Percentiles rank a stretch among this genome's conserved stretches.
Evolutionary conservation across 1,284 basidiomycete genomes (phyloP).

Genomic region (Naganishia cerealis): DNA sequence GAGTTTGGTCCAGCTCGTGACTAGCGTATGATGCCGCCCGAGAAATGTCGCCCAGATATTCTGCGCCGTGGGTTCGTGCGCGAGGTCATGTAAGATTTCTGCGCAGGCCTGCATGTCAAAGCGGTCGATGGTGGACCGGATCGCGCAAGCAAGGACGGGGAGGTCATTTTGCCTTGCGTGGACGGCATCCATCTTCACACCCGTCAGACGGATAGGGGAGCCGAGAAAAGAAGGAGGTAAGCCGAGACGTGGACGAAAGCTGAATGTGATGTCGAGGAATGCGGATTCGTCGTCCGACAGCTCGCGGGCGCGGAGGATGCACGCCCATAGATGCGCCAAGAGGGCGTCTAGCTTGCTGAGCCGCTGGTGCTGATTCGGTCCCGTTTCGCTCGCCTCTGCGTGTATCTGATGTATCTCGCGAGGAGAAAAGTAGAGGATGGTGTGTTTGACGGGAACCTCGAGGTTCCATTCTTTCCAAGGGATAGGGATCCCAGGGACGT

Average conservation of each 20-base stretch:
- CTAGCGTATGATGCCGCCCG: slow-evolving; percentile 51
- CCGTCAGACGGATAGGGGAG: slow-evolving; percentile 46
- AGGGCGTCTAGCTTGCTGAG: slow-evolving; percentile 56
- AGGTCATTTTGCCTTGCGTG: too few species aligned
- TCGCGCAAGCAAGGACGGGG: slow-evolving; percentile 39
- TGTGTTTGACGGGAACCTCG: slow-evolving; percentile 46
- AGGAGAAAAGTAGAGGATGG: slow-evolving; percentile 52
- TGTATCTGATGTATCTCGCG: slow-evolving; percentile 53
- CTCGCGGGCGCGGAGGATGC: slow-evolving; percentile 52
- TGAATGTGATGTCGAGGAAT: slow-evolving; percentile 49
- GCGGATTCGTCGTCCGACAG: slow-evolving; percentile 39
- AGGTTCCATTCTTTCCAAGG: slow-evolving; percentile 56
- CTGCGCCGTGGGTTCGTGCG: slow-evolving; percentile 47
- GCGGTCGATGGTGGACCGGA: slow-evolving; percentile 47
- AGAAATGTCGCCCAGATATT: slow-evolving; percentile 56
- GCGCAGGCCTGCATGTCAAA: slow-evolving; percentile 44
- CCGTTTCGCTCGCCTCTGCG: slow-evolving; percentile 38
- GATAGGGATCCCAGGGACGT: slow-evolving; percentile 44
- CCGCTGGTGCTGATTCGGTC: not conserved
- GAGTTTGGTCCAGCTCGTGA: slow-evolving; percentile 56
- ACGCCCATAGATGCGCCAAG: slow-evolving; percentile 55
- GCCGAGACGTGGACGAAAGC: slow-evolving; percentile 50
- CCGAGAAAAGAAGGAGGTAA: slow-evolving; percentile 52
- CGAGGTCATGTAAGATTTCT: slow-evolving; percentile 55
- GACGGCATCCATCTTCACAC: slow-evolving; percentile 15